phyloP scores from a whole-genome alignment of 495 filamentous ascomycete species.

The Staphylotrichum tortipilum region DNA sequence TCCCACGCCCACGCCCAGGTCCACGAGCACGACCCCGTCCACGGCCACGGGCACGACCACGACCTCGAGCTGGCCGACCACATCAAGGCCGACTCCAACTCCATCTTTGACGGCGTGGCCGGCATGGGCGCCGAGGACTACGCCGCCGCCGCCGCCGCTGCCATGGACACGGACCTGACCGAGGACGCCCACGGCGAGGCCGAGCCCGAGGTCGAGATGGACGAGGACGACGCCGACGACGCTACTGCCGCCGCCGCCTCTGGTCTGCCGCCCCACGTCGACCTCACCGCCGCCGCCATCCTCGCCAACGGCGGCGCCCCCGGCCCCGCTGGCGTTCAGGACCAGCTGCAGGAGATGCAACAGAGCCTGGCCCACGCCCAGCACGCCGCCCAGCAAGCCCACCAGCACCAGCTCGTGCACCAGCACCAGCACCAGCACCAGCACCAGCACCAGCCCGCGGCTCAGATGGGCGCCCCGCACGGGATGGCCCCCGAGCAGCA shows the following conservation, averaged over 20 bases:
- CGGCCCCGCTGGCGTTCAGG: conserved; percentile 7
- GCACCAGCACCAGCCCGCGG: conserved; percentile 10
- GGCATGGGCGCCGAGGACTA: conserved; percentile 35
- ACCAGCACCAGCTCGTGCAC: conserved; percentile 18
- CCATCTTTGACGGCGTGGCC: conserved; percentile 43
- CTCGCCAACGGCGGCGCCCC: conserved; percentile 21
- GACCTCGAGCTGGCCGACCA: conserved; percentile 47
- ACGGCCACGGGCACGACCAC: conserved; percentile 15
- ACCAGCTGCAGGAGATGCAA: conserved; percentile 17
- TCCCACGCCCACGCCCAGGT: neutral
- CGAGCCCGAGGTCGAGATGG: conserved; percentile 25
- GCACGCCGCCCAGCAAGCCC: conserved; percentile 7
- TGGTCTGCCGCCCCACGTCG: conserved; percentile 22
- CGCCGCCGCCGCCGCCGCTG: conserved; percentile 33
- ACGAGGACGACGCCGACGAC: conserved; percentile 22
- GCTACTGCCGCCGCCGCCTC: conserved; percentile 11
- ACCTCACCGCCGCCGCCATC: conserved; percentile 24
- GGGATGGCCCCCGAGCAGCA: conserved; percentile 27
- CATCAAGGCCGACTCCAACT: conserved; percentile 44
- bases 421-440: conserved; percentile 19
- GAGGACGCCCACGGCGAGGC: conserved; percentile 24
- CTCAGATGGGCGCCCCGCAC: conserved; percentile 18
- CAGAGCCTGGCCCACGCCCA: conserved; percentile 15
- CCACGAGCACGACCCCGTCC: conserved; percentile 48
- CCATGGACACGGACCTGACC: conserved; percentile 24